phyloP scores from a whole-genome alignment of 1,139 yeast species.

The Arxiozyma bovina region DNA sequence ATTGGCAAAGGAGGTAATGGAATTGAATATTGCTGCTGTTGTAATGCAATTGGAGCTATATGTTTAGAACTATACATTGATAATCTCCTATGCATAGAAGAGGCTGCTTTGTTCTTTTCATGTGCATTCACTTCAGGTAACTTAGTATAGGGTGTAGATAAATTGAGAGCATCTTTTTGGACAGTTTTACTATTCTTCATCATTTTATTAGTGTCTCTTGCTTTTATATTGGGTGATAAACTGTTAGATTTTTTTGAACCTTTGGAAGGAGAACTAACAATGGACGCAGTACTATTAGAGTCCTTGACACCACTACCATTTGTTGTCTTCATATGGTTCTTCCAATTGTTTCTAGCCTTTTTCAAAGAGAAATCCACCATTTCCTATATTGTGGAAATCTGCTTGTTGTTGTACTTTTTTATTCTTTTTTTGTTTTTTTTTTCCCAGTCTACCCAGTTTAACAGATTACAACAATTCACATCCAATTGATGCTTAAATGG shows the following conservation, averaged over 20 bases:
- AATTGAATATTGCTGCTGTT: constrained; percentile 24
- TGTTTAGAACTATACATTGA: constrained; percentile 32
- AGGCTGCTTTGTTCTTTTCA: constrained; percentile 35
- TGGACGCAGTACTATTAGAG: neutral
- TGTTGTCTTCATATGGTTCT: constrained; percentile 9
- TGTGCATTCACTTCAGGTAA: constrained; percentile 31
- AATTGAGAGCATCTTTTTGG: constrained; percentile 16
- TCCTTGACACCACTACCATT: neutral
- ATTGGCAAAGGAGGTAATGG: constrained; percentile 21
- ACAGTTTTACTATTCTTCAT: too few relatives aligned
- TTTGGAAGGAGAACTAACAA: neutral
- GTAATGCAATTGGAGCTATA: constrained; percentile 19
- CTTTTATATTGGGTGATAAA: constrained; percentile 4
- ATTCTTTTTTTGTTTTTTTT: too few relatives aligned
- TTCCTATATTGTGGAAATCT: neutral
- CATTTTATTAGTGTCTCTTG: neutral
- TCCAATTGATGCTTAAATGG: too few relatives aligned
- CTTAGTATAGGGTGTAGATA: constrained; percentile 16
- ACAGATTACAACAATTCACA: too few relatives aligned
- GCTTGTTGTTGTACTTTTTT: too few relatives aligned
- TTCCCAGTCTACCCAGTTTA: too few relatives aligned
- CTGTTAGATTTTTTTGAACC: neutral
- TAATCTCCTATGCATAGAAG: constrained; percentile 35
- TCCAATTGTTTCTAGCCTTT: constrained; percentile 29
- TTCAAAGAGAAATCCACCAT: constrained; percentile 32